Base-by-base conservation (phyloP, 2,329 filamentous ascomycete species). In the Colletotrichum cereale region DNA sequence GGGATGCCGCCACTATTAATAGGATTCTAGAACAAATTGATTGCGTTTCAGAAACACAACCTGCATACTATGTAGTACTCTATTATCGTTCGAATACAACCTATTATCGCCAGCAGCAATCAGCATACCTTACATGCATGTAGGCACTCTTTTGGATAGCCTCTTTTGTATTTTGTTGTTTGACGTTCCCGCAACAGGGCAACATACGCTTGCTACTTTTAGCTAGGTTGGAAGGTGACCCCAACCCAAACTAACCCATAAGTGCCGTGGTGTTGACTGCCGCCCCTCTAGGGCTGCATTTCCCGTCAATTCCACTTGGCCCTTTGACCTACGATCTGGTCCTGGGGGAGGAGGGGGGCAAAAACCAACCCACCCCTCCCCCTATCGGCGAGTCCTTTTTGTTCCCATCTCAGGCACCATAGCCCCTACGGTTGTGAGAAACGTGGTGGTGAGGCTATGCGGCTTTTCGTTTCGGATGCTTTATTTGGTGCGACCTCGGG, bases 11-110 rank as follows among this genome's bases (percentile, higher is more conserved):
- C 68, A 16, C 68, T 71, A 71, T 71, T 71, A 71, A 71, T 71
- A 67, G 68, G 64, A 67, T 67, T 67, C 68, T 55, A 71, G 68
- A 71, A 71, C 68, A 67, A 31, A 71, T 71, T 67, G 52, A 47
- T 58, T 5, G 56, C 44, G 68, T 71, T 71, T 71, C 68, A 67
- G 68, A 71, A 71, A 67, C 68, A 71, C 57, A 29, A 71, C 29
- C 52, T 62, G 67, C 42, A 18, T 40, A 40, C 16, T n/a, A n/a
- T n/a, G n/a, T n/a, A n/a, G 40, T 42, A 2, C 64, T 63, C 40
- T 63, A 71, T 63, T 60, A 58, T 67, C 64, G 57, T 58, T 63
- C 64, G 64, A 44, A 71, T 50, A 47, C 5, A 53, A 8, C 18
- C 31, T 16, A 26, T 24, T 47, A n/a, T 26, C 34, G 18, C 42